Evolutionary conservation across 2,329 filamentous ascomycete species (phyloP), one percentile per base, ranked within the genome.

Genomic region (Ophiostoma tasmaniense): DNA sequence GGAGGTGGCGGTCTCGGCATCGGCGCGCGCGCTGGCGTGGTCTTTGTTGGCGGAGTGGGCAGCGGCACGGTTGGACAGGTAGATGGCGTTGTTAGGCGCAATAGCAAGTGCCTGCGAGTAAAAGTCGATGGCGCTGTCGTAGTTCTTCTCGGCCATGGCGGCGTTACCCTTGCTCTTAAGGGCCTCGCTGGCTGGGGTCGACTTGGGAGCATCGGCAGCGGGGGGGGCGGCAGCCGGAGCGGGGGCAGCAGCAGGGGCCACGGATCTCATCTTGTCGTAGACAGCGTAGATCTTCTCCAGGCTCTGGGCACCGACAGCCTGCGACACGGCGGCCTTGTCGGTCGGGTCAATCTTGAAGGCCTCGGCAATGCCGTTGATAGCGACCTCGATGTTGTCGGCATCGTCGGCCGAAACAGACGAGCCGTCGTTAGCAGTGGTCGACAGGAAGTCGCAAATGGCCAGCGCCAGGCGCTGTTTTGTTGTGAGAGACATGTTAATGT

Each of bases 31-130:
- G 72, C 90, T 89, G 71, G 90, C 87, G 81, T 98, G 93, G 80
- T 97, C 89, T 74, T 89, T 87, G 71, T 88, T 88, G 28, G 92
- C 94, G 35, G 89, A 93, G 84, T 96, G 91, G 6, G 95, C 95
- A 64, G 95, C 95, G 13, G 95, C 95, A 73, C 95, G 92, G 87
- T 99, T 99, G 72, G 92, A 97, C 55, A 99, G 90, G 84, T 95
- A 99, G 80, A 99, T 95, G 52, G 93, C 91, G 81, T 99, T 98
- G 73, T 87, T 83, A 1, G 95, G 92, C 74, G 91, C 81, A 67
- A 97, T 83, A 69, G 87, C 84, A 33, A 99, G 87, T 3, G 95
- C 95, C 79, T 94, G 85, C 33, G 91, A 92, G 84, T 99, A 99
- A 73, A 91, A 83, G 74, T 92, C 88, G 77, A 98, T 92, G 71